Conservation (phyloP, 2,329 filamentous ascomycete species). For the Coniochaeta prunicola region DNA sequence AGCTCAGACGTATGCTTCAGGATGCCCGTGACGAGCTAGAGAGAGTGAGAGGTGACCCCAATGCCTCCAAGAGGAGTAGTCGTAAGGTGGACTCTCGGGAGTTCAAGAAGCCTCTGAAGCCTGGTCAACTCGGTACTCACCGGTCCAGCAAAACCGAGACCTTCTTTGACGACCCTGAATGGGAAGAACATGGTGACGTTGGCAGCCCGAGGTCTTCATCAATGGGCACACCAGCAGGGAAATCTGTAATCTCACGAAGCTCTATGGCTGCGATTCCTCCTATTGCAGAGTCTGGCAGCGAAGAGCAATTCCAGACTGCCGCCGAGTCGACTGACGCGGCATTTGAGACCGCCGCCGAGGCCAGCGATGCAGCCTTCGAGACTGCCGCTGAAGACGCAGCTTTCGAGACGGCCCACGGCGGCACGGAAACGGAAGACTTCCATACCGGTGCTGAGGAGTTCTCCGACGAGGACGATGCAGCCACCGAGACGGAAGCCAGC, state of each 20-base stretch:
- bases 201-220: constrained; percentile 44
- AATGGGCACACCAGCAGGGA: constrained; percentile 14
- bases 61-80: constrained; percentile 48
- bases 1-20: constrained; percentile 89
- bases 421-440: constrained; percentile 89
- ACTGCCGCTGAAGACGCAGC: constrained; percentile 72
- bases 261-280: constrained; percentile 13
- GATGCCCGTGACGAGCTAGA: constrained; percentile 90
- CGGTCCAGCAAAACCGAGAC: constrained; percentile 73
- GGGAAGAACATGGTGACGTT: constrained; percentile 72
- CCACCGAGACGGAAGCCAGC: constrained; percentile 74
- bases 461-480: constrained; percentile 63
- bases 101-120: constrained; percentile 64
- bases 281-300: constrained; percentile 19
- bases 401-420: constrained; percentile 68
- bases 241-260: not conserved
- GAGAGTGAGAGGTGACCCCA: constrained; percentile 51
- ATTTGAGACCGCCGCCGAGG: constrained; percentile 67
- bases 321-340: constrained; percentile 65
- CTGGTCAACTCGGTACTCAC: constrained; percentile 67
- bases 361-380: constrained; percentile 60
- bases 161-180: constrained; percentile 71
- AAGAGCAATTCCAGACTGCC: constrained; percentile 62
- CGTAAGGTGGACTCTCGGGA: constrained; percentile 58
- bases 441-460: constrained; percentile 82